These are phyloP conservation scores for Mrakia hoshinonis DNA, from an alignment of 768 basidiomycete species.

Conservation along the genomic window DNA sequence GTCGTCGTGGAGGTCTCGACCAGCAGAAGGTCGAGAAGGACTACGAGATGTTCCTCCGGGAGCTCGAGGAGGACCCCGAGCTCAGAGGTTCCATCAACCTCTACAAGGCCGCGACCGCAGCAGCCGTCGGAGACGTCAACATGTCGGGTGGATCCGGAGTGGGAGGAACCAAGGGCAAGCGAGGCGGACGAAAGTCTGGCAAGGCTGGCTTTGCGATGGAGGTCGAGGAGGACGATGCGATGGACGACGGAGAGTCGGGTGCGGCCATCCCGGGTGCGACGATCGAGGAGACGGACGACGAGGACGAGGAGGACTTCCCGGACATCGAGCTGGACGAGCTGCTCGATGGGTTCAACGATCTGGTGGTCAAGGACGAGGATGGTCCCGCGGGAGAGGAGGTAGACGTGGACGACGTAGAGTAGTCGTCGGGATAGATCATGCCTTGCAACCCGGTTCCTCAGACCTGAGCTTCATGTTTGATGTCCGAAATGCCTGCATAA, in stretches of 20 bases:
- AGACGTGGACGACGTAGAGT: constrained; percentile 3
- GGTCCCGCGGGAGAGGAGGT: constrained; percentile 1
- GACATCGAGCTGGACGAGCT: constrained; percentile 75
- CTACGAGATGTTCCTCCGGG: constrained; percentile 89
- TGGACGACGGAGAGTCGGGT: constrained; percentile 43
- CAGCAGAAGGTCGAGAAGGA: constrained; percentile 89
- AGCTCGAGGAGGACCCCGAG: constrained; percentile 90
- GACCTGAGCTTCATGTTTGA: too few relatives aligned
- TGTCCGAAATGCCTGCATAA: too few relatives aligned
- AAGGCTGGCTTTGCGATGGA: constrained; percentile 36
- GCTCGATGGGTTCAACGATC: constrained; percentile 82
- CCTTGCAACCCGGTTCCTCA: too few relatives aligned
- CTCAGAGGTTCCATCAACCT: constrained; percentile 76
- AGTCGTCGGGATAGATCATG: not conserved
- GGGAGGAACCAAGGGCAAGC: constrained; percentile 19
- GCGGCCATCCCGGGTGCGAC: constrained; percentile 33
- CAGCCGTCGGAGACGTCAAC: constrained; percentile 36
- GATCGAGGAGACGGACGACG: constrained; percentile 43
- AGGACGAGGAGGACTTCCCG: constrained; percentile 78
- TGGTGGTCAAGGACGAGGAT: constrained; percentile 53
- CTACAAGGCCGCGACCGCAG: constrained; percentile 53
- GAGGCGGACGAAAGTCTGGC: constrained; percentile 45
- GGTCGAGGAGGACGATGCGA: constrained; percentile 40
- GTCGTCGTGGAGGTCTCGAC: constrained; percentile 79
- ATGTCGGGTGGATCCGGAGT: constrained; percentile 39